Base-by-base conservation (phyloP, 2,329 filamentous ascomycete genomes). In the Xylariaceae sp. region DNA sequence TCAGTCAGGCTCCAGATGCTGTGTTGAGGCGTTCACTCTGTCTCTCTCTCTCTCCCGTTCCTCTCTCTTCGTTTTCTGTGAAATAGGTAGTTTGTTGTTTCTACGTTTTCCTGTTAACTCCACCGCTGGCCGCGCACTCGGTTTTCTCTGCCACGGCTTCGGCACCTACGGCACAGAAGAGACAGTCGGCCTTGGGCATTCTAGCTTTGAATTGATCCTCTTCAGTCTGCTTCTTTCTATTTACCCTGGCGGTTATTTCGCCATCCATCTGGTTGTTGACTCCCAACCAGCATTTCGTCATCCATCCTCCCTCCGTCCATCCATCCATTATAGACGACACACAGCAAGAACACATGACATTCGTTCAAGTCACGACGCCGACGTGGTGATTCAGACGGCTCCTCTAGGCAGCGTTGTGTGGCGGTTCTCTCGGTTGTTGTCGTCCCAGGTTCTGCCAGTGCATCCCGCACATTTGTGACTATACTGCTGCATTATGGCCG, bases 401-500 rank as follows among this genome's bases (percentile, higher is more conserved):
- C 57, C 47, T 44, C 44, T 40, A 29, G 22, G 47, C 45, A 38
- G 42, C 44, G 40, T 40, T 12, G 46, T 47, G 29, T 46, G n/a
- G n/a, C 29, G 22, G 29, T 23, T 40, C 20, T 32, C 17, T 23
- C 16, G 21, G 33, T 38, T 36, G n/a, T n/a, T n/a, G n/a, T 49
- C 37, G 34, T 38, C 42, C n/a, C n/a, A n/a, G n/a, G n/a, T n/a
- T n/a, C n/a, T n/a, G 39, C 47, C 40, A 23, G 22, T 22, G 45
- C 25, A 35, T 46, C 45, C 39, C 29, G 45, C 53, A 43, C 42
- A 40, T 29, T 42, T 37, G 32, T 45, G 42, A 51, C 55, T 34
- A 48, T 45, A 44, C 39, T 53, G 12, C 12, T 32, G 48, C 55
- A 66, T 52, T 42, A 79, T 78, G 75, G 71, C 70, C 62, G 66